phyloP scores from a whole-genome alignment of 1,284 basidiomycete species.

The Clitocybe nebularis region DNA sequence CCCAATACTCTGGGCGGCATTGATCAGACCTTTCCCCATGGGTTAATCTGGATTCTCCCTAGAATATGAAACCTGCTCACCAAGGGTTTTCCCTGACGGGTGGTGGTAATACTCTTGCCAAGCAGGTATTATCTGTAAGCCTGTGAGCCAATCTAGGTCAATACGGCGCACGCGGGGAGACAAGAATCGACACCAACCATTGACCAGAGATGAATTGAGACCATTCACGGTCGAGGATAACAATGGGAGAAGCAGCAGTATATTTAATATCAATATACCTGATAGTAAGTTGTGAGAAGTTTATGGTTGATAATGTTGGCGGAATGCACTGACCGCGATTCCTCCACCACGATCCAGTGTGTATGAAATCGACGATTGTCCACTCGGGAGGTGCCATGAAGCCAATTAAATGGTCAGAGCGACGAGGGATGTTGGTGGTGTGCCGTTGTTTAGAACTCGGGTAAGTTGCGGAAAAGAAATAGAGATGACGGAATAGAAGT shows the following conservation, averaged over 20 bases:
- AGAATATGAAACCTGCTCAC: conserved; percentile 26
- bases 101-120: conserved; percentile 53
- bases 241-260: conserved; percentile 55
- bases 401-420: neutral
- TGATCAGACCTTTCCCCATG: conserved; percentile 45
- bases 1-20: conserved; percentile 60
- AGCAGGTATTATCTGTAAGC: conserved; percentile 59
- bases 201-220: conserved; percentile 58
- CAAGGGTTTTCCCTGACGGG: conserved; percentile 49
- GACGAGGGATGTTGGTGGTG: neutral
- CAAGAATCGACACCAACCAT: conserved; percentile 36
- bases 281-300: neutral
- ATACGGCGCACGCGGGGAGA: no score
- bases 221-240: conserved; percentile 60
- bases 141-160: no score
- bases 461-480: neutral
- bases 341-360: conserved; percentile 57
- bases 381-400: conserved; percentile 35
- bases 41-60: neutral
- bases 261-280: conserved; percentile 60
- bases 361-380: conserved; percentile 55
- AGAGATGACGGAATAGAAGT: conserved; percentile 1
- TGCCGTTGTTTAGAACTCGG: neutral
- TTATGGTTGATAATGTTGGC: neutral
- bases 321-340: conserved; percentile 43